Percentiles rank a stretch among this genome's conserved stretches.
Conservation (phyloP, 257 asterid genomes). For the Solanum corneliomulleri region DNA sequence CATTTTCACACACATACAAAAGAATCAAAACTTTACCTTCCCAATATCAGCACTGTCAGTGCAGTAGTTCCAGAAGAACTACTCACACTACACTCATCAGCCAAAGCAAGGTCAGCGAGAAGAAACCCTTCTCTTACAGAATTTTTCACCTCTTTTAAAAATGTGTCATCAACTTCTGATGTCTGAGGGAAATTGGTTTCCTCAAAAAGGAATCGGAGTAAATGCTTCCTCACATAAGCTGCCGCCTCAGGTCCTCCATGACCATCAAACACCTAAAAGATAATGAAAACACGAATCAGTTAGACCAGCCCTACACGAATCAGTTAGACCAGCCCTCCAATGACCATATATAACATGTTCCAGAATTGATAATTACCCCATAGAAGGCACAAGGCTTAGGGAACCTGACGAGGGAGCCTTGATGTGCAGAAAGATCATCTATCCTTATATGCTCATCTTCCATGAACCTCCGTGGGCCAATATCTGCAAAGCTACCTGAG, state of each 20-base stretch:
- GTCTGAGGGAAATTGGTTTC: constrained; percentile 46
- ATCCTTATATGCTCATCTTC: constrained; percentile 81
- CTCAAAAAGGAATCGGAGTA: constrained; percentile 47
- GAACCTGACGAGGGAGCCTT: constrained; percentile 40
- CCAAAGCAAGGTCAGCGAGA: constrained; percentile 54
- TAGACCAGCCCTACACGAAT: not conserved
- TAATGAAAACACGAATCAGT: not conserved
- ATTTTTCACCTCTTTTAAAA: constrained; percentile 18
- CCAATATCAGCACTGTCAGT: constrained; percentile 46
- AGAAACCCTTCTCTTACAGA: constrained; percentile 47
- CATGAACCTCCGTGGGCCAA: constrained; percentile 68
- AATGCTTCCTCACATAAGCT: constrained; percentile 44
- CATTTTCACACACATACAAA: constrained; percentile 3
- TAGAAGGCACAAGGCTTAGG: constrained; percentile 70
- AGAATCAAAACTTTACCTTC: constrained; percentile 33
- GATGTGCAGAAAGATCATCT: constrained; percentile 51
- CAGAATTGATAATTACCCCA: constrained; percentile 36
- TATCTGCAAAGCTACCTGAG: constrained; percentile 69
- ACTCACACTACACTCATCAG: constrained; percentile 41
- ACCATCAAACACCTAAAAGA: constrained; percentile 62
- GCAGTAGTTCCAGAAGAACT: constrained; percentile 76
- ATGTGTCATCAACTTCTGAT: constrained; percentile 30
- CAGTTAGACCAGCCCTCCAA: not conserved
- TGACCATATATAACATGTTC: not conserved
- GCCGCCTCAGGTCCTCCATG: constrained; percentile 96